Percentiles rank a stretch among this genome's conserved stretches.
Evolutionary conservation across 2,329 filamentous ascomycete genomes (phyloP).

Genomic region (Apiospora aurea): DNA sequence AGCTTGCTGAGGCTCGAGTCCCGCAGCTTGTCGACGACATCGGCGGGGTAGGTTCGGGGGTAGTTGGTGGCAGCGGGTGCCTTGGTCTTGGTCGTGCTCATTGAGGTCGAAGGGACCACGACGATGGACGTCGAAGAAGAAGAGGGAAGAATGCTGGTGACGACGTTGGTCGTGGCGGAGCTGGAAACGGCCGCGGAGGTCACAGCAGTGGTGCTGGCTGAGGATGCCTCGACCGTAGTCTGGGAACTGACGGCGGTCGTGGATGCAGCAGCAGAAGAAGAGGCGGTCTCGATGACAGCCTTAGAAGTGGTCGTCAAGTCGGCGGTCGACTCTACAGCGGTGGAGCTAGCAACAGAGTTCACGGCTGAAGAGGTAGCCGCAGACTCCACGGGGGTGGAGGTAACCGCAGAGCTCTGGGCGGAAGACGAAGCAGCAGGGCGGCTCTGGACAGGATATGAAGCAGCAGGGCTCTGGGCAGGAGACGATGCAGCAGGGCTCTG

Average conservation of each 20-base stretch:
- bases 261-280: slow-evolving; percentile 5
- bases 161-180: not conserved
- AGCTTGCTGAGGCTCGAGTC: slow-evolving; percentile 26
- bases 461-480: not conserved
- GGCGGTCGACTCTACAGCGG: not conserved
- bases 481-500: not conserved
- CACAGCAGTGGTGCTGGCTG: not conserved
- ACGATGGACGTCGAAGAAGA: not conserved
- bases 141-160: not conserved
- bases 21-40: slow-evolving; percentile 25
- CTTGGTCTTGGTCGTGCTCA: slow-evolving; percentile 11
- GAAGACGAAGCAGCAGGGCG: not conserved
- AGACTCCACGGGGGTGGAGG: not conserved
- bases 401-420: not conserved
- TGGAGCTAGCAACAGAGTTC: not conserved
- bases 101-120: slow-evolving; percentile 1
- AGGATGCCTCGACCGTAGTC: not conserved
- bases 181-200: slow-evolving; percentile 17
- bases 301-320: not conserved
- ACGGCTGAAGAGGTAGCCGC: not conserved
- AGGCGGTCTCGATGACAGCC: not conserved
- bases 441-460: not conserved
- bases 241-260: not conserved
- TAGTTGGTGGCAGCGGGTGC: slow-evolving; percentile 7
- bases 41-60: slow-evolving; percentile 19